Evolutionary conservation across 2,329 filamentous ascomycete genomes (phyloP), one percentile per base, ranked within the genome.

Genomic region (Penicillium griseofulvum): DNA sequence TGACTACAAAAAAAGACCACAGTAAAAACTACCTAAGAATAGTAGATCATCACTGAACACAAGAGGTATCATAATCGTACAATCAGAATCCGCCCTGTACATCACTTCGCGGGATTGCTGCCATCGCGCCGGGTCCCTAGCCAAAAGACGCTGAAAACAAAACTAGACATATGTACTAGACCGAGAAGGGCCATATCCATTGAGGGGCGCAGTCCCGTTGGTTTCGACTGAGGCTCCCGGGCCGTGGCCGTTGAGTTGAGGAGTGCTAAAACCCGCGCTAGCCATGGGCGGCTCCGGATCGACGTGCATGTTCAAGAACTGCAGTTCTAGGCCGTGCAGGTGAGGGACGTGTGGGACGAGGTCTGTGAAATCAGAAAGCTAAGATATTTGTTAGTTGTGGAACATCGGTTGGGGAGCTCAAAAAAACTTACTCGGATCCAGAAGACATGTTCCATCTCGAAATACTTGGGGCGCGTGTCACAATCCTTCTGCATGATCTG

Each of bases 331-430:
- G 4, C 71, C 75, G 33, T 76, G 68, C 17, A 81, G 73, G 64
- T 81, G 78, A 31, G 75, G 74, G 58, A 78, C 72, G 57, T 77
- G 76, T 26, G 77, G 76, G 44, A 79, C 72, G 36, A 80, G 73
- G 55, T 80, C 76, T 69, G 76, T 74, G 62, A 81, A 80, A 65
- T 79, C 78, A 41, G 77, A 78, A 48, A 79, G 72, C 76, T 78
- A 56, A 42, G 22, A 39, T 26, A 36, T 2, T 42, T 52, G 53
- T 64, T 53, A 65, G 56, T 34, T 14, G 11, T 12, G 17, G 1
- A 17, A n/a, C 19, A 39, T 10, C 38, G 16, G 5, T 37, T 33
- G 33, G 7, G 37, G 29, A 39, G 12, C 29, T 26, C 34, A 31
- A 22, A 4, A 39, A 36, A 47, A 59, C 73, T 63, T 70, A 78